Evolutionary conservation across 768 basidiomycete species (phyloP).

Genomic region (Boletus sp.): DNA sequence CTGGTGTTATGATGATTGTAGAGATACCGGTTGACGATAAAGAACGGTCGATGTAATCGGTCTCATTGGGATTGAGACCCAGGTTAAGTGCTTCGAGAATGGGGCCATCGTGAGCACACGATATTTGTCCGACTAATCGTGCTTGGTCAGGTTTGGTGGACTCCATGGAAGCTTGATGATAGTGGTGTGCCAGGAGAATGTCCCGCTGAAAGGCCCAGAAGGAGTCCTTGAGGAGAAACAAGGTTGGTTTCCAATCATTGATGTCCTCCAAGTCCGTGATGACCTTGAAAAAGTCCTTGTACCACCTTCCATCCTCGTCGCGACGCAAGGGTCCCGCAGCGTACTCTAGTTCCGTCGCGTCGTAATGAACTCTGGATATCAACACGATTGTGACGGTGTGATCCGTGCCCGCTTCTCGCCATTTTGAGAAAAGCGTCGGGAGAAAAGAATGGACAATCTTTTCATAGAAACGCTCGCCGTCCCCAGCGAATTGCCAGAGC

Average conservation of each 20-base stretch:
- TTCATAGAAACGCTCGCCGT: constrained; percentile 94
- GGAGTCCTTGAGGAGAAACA: constrained; percentile 84
- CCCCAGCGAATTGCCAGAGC: constrained; percentile 95
- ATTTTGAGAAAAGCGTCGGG: constrained; percentile 81
- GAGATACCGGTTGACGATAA: constrained; percentile 83
- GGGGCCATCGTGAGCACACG: constrained; percentile 90
- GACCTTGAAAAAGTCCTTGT: constrained; percentile 96
- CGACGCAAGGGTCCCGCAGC: constrained; percentile 78
- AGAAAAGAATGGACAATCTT: constrained; percentile 98
- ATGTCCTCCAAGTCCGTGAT: constrained; percentile 90
- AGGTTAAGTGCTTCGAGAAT: constrained; percentile 95
- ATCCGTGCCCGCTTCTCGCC: constrained; percentile 82
- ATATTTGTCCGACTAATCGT: constrained; percentile 74
- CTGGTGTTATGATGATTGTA: constrained; percentile 87
- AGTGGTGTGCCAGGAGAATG: constrained; percentile 86
- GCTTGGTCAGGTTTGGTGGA: constrained; percentile 46
- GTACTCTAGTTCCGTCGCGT: constrained; percentile 72
- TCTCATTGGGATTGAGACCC: constrained; percentile 88
- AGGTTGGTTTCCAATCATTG: constrained; percentile 82
- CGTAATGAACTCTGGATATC: constrained; percentile 90
- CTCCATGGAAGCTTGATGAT: constrained; percentile 65
- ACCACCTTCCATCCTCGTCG: constrained; percentile 77
- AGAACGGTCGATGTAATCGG: constrained; percentile 94
- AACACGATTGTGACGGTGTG: constrained; percentile 94
- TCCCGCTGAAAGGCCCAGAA: constrained; percentile 91